Evolutionary conservation across 495 filamentous ascomycete species (phyloP).

Genomic region (Aspergillus campestris): DNA sequence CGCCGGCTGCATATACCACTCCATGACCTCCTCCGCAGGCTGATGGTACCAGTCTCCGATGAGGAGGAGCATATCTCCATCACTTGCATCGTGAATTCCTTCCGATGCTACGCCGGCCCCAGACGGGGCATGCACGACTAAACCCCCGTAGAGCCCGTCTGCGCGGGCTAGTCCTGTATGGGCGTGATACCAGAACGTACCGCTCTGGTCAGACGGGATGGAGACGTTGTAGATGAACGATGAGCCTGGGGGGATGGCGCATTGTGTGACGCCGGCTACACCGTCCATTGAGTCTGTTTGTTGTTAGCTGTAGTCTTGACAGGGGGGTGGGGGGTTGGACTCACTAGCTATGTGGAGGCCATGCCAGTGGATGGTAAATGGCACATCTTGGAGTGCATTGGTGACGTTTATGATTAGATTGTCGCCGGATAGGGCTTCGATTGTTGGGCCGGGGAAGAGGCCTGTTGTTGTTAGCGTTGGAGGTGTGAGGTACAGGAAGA

Average conservation of each 20-base stretch:
- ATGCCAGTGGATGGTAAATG: conserved; percentile 71
- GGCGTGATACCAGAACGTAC: conserved; percentile 81
- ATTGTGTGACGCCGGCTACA: conserved; percentile 57
- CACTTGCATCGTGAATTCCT: too few relatives aligned
- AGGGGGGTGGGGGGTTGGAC: background rate
- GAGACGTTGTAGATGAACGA: conserved; percentile 70
- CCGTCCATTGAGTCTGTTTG: conserved; percentile 59
- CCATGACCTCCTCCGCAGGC: conserved; percentile 28
- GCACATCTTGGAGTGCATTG: conserved; percentile 60
- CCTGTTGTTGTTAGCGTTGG: conserved; percentile 8
- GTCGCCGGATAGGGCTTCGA: conserved; percentile 49
- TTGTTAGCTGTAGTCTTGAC: background rate
- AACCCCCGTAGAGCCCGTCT: conserved; percentile 64
- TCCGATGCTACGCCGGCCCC: conserved; percentile 3
- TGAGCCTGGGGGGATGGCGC: conserved; percentile 51
- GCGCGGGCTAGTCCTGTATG: conserved; percentile 59
- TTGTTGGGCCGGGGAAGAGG: conserved; percentile 30
- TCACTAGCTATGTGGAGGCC: conserved; percentile 61
- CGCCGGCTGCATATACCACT: conserved; percentile 37
- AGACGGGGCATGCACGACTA: conserved; percentile 60
- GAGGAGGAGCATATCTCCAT: conserved; percentile 37
- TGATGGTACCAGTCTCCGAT: conserved; percentile 50
- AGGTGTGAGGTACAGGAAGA: background rate
- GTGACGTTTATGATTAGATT: conserved; percentile 58
- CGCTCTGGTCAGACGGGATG: conserved; percentile 60